Conservation (phyloP, 2,329 filamentous ascomycete genomes). For the Metarhizium rileyi region DNA sequence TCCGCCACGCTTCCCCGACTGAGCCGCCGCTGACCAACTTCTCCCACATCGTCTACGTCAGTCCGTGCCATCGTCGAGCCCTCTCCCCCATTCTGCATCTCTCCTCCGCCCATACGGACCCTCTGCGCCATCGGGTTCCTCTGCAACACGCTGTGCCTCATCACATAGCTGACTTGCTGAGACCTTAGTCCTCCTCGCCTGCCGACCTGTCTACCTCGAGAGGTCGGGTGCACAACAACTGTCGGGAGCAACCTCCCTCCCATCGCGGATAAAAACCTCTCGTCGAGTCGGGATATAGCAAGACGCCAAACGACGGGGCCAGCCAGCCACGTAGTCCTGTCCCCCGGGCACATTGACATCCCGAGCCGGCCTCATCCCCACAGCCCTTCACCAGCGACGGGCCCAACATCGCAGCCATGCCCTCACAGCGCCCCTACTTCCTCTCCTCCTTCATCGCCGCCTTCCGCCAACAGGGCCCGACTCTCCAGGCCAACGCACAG, state of each 20-base stretch:
- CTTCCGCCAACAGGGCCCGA: constrained; percentile 38
- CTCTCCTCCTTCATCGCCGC: constrained; percentile 47
- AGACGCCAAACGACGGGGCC: no score
- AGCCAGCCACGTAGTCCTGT: not conserved
- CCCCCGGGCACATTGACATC: not conserved
- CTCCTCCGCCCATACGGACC: not conserved
- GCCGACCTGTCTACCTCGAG: not conserved
- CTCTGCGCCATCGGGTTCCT: not conserved
- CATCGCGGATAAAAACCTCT: not conserved
- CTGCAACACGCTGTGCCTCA: not conserved
- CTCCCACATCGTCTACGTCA: not conserved
- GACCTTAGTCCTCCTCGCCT: not conserved
- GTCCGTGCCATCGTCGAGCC: not conserved
- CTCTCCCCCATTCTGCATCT: not conserved
- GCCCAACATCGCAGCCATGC: constrained; percentile 25
- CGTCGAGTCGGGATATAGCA: not conserved
- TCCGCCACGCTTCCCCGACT: not conserved
- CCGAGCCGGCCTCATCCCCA: not conserved
- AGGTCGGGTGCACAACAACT: not conserved
- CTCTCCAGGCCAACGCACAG: constrained; percentile 25
- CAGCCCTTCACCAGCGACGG: no score
- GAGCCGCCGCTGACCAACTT: not conserved
- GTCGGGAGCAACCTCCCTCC: not conserved
- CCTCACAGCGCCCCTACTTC: constrained; percentile 46
- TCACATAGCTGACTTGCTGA: not conserved